Evolutionary conservation across 805 yeast species (phyloP), one percentile per base, ranked within the genome.

Genomic region (Kockiozyma suomiensis): DNA sequence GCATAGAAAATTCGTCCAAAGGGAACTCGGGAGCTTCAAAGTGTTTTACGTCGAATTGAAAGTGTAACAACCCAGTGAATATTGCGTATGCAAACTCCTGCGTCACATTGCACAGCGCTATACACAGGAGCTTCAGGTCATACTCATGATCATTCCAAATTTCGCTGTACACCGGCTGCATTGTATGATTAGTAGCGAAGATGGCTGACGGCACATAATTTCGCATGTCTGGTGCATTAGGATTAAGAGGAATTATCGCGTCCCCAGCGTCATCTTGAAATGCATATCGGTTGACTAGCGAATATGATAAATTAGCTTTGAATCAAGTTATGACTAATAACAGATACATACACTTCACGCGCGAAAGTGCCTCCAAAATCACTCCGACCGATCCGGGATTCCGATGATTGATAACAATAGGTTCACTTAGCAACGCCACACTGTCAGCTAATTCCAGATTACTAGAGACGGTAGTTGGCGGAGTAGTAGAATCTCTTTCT

Each of bases 41-140:
- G 10, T 12, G 32, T 8, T 10, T n/a, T 10, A 13, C 30, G 13
- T 8, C 23, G 13, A 4, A 13, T 10, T 25, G 21, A 19, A 12
- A 45, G 12, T 25, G 35, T 23, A 12, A 10, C 33, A 30, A 10
- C 33, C 33, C 35, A 17, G 15, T 15, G n/a, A 45, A 45, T 19
- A 25, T 26, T 2, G 10, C 21, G 42, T 43, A 53, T 13, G 56
- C 56, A 13, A 23, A 23, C 15, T 33, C 40, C 26, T 43, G 45
- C 6, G 50, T 33, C 23, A 43, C 23, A 30, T 45, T 43, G 23
- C 32, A 32, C 2, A 53, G 23, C 21, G 56, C 56, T 42, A 53
- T 42, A 25, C 47, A 45, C 38, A 53, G 42, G 25, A 53, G 50
- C 17, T 53, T 53, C 26, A 53, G 32, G 42, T 53, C 50, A 42